These are phyloP conservation scores for Quercus wislizeni DNA, from an alignment of 306 rosid species.

Conservation along the genomic window DNA sequence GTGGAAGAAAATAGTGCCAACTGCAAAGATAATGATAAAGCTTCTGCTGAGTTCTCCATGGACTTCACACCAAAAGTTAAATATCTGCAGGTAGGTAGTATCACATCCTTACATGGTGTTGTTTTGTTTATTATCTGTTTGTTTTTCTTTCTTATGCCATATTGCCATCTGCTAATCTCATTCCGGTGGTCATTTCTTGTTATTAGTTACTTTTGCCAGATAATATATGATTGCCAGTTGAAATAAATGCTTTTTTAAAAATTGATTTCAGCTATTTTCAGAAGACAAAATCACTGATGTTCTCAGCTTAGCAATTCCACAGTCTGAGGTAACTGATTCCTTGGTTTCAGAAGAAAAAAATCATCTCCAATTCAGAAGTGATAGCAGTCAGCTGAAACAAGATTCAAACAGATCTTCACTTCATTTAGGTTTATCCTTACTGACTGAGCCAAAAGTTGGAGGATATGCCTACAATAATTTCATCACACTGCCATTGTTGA, in stretches of 20 bases:
- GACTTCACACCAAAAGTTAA: neutral
- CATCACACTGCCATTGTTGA: constrained; percentile 32
- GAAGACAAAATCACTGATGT: constrained; percentile 37
- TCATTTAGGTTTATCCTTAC: constrained; percentile 50
- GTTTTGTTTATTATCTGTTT: constrained; percentile 1
- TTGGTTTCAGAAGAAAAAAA: constrained; percentile 34
- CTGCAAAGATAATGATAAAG: constrained; percentile 20
- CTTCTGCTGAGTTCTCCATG: neutral
- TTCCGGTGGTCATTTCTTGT: neutral
- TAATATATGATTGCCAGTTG: neutral
- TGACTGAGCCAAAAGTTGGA: constrained; percentile 28
- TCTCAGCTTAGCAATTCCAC: constrained; percentile 26
- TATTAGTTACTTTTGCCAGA: constrained; percentile 14
- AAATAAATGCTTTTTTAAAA: constrained; percentile 7
- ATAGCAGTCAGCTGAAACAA: constrained; percentile 17
- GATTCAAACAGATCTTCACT: constrained; percentile 34
- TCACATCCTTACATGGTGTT: neutral
- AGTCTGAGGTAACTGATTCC: constrained; percentile 30
- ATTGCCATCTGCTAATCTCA: constrained; percentile 13
- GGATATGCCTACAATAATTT: constrained; percentile 30
- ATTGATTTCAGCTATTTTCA: constrained; percentile 44
- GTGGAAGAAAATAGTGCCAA: constrained; percentile 9
- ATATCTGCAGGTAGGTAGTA: constrained; percentile 17
- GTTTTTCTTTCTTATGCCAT: neutral
- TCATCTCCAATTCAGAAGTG: constrained; percentile 22